phyloP scores from a whole-genome alignment of 352 stramenopile genomes.

The Phytopythium helicoides region DNA sequence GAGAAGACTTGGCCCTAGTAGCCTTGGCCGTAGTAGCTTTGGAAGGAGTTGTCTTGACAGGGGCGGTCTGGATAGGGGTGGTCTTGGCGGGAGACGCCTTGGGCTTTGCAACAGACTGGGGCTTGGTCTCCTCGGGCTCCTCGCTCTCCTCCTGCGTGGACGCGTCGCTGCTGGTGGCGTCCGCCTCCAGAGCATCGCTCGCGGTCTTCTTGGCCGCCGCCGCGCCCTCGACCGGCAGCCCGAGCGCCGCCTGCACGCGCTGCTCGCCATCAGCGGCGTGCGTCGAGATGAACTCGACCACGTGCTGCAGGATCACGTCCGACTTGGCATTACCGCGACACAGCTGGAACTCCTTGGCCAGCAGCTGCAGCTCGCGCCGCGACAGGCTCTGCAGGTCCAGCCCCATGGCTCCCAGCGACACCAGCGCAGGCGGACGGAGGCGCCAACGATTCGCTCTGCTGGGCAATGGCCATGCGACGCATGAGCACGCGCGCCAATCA shows the following conservation, averaged over 20 bases:
- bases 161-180: neutral
- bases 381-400: conserved; percentile 41
- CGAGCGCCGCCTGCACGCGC: conserved; percentile 17
- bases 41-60: too few species aligned
- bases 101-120: neutral
- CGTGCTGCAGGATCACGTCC: conserved; percentile 53
- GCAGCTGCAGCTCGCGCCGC: conserved; percentile 57
- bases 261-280: conserved; percentile 37
- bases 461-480: too few species aligned
- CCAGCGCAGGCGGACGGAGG: too few species aligned
- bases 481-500: neutral
- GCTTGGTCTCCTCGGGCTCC: conserved; percentile 4
- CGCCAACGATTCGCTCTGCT: too few species aligned
- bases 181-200: conserved; percentile 4
- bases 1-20: too few species aligned
- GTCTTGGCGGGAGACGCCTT: conserved; percentile 11
- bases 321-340: conserved; percentile 69
- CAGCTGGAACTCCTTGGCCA: conserved; percentile 62
- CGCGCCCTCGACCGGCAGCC: neutral
- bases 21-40: too few species aligned
- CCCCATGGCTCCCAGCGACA: neutral
- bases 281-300: conserved; percentile 36
- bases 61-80: too few species aligned
- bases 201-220: conserved; percentile 8
- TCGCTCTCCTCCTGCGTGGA: conserved; percentile 14